Evolutionary conservation across 2,329 filamentous ascomycete species (phyloP).

Genomic region (Diaporthe velutina): DNA sequence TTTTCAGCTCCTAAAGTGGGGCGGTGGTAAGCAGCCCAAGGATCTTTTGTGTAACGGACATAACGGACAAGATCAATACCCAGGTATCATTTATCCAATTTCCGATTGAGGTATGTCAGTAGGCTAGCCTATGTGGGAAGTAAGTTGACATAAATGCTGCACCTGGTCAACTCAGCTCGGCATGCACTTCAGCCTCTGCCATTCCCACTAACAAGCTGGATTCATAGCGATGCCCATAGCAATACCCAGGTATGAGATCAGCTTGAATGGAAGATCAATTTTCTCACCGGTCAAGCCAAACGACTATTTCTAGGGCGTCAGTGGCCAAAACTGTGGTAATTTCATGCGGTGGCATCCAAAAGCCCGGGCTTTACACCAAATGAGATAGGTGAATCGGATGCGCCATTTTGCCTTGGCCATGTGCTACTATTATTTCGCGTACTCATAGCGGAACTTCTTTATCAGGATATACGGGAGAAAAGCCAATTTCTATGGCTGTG

Average conservation of each 20-base stretch:
- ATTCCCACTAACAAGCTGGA: no score
- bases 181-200: neutral
- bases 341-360: no score
- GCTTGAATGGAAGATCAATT: no score
- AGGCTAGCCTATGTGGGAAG: neutral
- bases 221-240: no score
- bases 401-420: no score
- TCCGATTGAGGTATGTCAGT: no score
- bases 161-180: neutral
- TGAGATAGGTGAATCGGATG: no score
- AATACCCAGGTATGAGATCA: no score
- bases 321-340: no score
- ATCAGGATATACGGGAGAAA: neutral
- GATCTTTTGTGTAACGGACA: neutral
- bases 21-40: neutral
- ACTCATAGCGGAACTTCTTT: neutral
- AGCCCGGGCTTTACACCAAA: no score
- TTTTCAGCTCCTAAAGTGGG: neutral
- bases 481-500: accelerated
- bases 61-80: no score
- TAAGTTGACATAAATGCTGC: neutral
- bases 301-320: neutral
- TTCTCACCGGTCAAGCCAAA: neutral
- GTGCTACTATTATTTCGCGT: no score
- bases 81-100: neutral